These are phyloP conservation scores for Colletotrichum tamarilloi DNA, from an alignment of 2,329 filamentous ascomycete genomes.

Conservation along the genomic window DNA sequence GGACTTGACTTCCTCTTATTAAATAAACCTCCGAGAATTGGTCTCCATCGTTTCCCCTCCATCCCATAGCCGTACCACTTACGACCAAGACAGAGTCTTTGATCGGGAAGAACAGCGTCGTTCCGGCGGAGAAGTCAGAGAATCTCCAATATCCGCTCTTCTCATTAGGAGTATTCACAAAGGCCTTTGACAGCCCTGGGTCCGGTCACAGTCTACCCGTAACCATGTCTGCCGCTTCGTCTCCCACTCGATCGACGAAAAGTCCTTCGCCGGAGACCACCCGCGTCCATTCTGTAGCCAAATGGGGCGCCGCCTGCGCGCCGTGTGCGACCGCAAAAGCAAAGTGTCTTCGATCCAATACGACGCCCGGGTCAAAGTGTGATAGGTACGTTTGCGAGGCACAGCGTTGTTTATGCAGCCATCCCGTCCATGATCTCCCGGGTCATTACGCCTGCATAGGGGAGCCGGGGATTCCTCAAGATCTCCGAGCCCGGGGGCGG, in stretches of 20 bases:
- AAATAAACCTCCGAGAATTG: neutral
- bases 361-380: slow-evolving; percentile 52
- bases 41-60: neutral
- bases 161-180: neutral
- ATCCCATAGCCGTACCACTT: neutral
- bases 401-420: neutral
- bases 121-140: neutral
- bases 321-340: slow-evolving; percentile 61
- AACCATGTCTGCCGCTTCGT: neutral
- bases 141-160: neutral
- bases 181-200: neutral
- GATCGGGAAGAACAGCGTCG: neutral
- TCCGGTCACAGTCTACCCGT: neutral
- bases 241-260: neutral
- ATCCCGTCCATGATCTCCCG: neutral
- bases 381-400: slow-evolving; percentile 48
- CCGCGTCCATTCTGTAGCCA: neutral
- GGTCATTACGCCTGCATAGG: neutral
- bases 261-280: slow-evolving; percentile 1
- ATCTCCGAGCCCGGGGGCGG: neutral
- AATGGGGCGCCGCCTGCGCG: slow-evolving; percentile 63
- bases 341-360: slow-evolving; percentile 58
- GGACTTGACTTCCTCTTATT: neutral
- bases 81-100: no score
- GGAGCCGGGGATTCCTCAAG: slow-evolving; percentile 6